Conservation (phyloP, 495 filamentous ascomycete species). For the Usnea hakonensis region DNA sequence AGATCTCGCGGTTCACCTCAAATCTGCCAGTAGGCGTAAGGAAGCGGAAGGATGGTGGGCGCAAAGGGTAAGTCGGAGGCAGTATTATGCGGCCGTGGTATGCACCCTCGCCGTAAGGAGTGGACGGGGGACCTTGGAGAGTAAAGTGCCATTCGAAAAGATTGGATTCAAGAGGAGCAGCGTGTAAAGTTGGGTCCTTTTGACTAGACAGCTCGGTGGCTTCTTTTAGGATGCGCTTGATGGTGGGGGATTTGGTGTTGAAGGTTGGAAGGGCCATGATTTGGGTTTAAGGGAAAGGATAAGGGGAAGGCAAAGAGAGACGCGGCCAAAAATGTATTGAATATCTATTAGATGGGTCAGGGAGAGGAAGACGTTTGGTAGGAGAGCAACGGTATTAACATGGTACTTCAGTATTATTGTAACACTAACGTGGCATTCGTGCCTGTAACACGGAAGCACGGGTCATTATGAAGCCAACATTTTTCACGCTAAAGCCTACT, state of each 20-base stretch:
- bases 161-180: slow-evolving; percentile 72
- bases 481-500: too few relatives aligned
- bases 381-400: not conserved
- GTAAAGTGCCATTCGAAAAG: slow-evolving; percentile 99
- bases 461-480: not conserved
- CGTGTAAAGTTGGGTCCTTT: slow-evolving; percentile 48
- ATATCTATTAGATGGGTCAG: not conserved
- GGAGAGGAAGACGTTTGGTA: not conserved
- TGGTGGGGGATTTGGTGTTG: slow-evolving; percentile 72
- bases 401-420: too few relatives aligned
- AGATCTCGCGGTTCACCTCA: slow-evolving; percentile 96
- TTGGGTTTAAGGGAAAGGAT: too few relatives aligned
- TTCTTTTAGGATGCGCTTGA: slow-evolving; percentile 77
- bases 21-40: slow-evolving; percentile 86
- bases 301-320: too few relatives aligned
- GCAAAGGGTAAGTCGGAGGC: slow-evolving; percentile 78
- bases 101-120: slow-evolving; percentile 69
- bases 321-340: not conserved
- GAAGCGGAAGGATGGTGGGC: slow-evolving; percentile 90
- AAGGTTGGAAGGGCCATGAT: slow-evolving; percentile 35
- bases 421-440: not conserved
- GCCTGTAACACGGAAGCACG: not conserved
- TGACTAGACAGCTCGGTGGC: slow-evolving; percentile 70
- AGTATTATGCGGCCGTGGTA: slow-evolving; percentile 96
- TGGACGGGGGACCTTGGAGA: slow-evolving; percentile 73